A percentile compares a stretch with the other conserved stretches of the same genome.
phyloP scores from a whole-genome alignment of 2,329 filamentous ascomycete genomes.

The Ceratocystis colombiana region DNA sequence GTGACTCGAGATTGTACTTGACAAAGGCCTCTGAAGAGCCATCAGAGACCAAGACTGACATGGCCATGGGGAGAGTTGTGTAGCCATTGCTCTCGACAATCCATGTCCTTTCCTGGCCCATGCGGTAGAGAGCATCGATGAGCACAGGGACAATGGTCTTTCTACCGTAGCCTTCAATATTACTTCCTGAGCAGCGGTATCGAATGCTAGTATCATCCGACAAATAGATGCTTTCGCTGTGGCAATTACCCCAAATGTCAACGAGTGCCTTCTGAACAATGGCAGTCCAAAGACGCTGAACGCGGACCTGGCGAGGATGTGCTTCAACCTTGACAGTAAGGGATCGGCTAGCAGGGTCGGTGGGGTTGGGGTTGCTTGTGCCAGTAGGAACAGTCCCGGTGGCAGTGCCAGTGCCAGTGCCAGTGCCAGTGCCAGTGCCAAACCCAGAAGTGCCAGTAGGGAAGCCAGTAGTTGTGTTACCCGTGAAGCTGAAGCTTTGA shows the following conservation, averaged over 20 bases:
- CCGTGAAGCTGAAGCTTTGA: not conserved
- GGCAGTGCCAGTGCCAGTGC: not conserved
- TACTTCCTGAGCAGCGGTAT: slow-evolving; percentile 20
- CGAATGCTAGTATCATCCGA: slow-evolving; percentile 11
- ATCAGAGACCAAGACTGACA: slow-evolving; percentile 15
- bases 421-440: not conserved
- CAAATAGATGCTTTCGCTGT: not conserved
- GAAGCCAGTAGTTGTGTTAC: not conserved
- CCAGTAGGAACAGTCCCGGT: slow-evolving; percentile 10
- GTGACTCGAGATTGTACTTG: slow-evolving; percentile 5
- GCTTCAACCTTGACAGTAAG: slow-evolving; percentile 15
- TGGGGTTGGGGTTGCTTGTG: not conserved
- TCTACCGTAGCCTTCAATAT: slow-evolving; percentile 12
- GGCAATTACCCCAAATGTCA: slow-evolving; percentile 24
- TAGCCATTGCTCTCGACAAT: slow-evolving; percentile 5
- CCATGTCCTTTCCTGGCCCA: slow-evolving; percentile 15
- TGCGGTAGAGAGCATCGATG: slow-evolving; percentile 18
- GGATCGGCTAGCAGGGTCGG: not conserved
- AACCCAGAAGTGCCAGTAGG: not conserved
- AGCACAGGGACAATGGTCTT: slow-evolving; percentile 18
- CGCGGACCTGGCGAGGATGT: slow-evolving; percentile 19
- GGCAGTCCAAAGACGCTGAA: slow-evolving; percentile 16
- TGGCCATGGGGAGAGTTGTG: slow-evolving; percentile 16
- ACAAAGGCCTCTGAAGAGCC: slow-evolving; percentile 17
- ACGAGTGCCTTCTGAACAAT: slow-evolving; percentile 19